Base-by-base conservation (phyloP, 2,329 filamentous ascomycete species). In the Cercospora sp. region DNA sequence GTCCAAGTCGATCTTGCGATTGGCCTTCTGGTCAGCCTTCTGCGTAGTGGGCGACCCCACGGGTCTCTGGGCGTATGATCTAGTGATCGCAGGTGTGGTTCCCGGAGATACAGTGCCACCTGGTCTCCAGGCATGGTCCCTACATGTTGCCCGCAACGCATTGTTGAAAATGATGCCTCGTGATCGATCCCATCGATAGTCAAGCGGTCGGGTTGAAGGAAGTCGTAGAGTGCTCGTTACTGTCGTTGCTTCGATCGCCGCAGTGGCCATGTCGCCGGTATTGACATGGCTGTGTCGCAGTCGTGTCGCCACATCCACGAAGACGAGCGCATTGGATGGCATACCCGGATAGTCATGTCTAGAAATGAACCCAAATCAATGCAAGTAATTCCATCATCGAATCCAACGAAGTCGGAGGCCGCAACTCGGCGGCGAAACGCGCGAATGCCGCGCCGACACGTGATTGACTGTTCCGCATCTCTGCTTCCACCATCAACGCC, bases 111-210 rank as follows among this genome's bases (percentile, higher is more conserved):
- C 45, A 21, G 26, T 53, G 16, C 65, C 65, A 2, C 28, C 58
- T 12, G 34, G 30, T 21, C 34, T 40, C 63, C 63, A 66, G 1
- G 60, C 40, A 18, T 40, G 58, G 40, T 68, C 59, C 2, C 21
- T 43, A 37, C 37, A 32, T n/a, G 60, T 63, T 7, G 53, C 12
- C n/a, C 66, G 64, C 28, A 66, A 62, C 18, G 53, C 53, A 64
- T 64, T 69, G 30, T 53, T 62, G 70, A 75, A 71, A 28, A 71
- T 55, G 51, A 77, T 73, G 43, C 75, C 73, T 32, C 75, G 72
- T 24, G 75, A 77, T 65, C 67, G 62, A 66, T 76, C 74, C 74
- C 74, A 75, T 58, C 75, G 70, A 32, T 70, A 69, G 53, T 77
- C 73, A 37, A 76, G 66, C 13, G 74, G 72, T 9, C 74, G 74